Base-by-base conservation (phyloP, 2,329 filamentous ascomycete genomes). In the Exophiala phaeomuriformis region DNA sequence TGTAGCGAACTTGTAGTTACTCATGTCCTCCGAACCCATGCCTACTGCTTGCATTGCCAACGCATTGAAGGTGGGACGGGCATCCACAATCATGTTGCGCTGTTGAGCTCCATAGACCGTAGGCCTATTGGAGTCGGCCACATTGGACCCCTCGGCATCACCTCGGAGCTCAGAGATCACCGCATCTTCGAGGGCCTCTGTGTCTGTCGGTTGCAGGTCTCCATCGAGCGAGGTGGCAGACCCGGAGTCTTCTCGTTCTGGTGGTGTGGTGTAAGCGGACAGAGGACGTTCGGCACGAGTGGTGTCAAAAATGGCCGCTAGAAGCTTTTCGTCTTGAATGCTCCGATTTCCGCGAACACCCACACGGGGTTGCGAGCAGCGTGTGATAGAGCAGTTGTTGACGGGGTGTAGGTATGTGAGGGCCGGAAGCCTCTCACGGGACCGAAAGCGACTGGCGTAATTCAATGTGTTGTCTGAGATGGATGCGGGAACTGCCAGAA, bases 381-480 rank as follows among this genome's bases (percentile, higher is more conserved):
- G 81, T 1, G 91, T 96, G 60, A 98, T 95, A 28, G 90, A 93
- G 69, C 93, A 97, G 68, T 95, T 95, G 68, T 97, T 98, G 64
- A 96, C 78, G 0, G 89, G 88, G 69, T 98, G 93, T n/a, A 96
- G 81, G 69, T 98, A 98, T 27, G 90, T 90, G 37, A 98, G 74
- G 2, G 84, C 86, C 1, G 93, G 93, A 68, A 98, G 90, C 56
- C 93, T 84, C 59, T 85, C 83, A 55, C 90, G 82, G 0, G 93
- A 97, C 48, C 93, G 86, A 71, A 95, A 97, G 58, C 84, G 81
- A 55, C 84, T 86, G 29, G 90, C 93, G 67, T 98, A 95, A 66
- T 95, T 95, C 47, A 98, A 80, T 45, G 91, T 90, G 65, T 93
- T 96, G 70, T 98, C 93, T n/a, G 91, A 97, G 62, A 98, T 95